phyloP scores from a whole-genome alignment of 805 yeast species.

The Candida dajiaensis region DNA sequence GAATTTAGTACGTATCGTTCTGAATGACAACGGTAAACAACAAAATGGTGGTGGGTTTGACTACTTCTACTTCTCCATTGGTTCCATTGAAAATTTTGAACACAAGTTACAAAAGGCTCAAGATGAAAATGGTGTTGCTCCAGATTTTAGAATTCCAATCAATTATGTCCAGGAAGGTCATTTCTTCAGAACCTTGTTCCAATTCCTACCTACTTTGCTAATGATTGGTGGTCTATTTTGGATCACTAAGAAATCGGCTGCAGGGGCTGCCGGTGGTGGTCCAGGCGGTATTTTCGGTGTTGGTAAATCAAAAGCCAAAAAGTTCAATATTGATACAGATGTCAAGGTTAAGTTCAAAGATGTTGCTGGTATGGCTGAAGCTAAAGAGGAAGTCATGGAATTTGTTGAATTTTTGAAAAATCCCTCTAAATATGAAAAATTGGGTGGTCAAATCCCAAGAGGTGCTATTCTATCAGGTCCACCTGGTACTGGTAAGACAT shows the following conservation, averaged over 20 bases:
- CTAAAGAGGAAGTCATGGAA: slow-evolving; percentile 93
- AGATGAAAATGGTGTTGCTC: slow-evolving; percentile 60
- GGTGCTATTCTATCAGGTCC: slow-evolving; percentile 95
- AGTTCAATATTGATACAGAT: slow-evolving; percentile 77
- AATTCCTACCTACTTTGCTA: slow-evolving; percentile 75
- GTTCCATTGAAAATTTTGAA: slow-evolving; percentile 81
- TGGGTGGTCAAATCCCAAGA: slow-evolving; percentile 93
- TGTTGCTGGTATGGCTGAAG: slow-evolving; percentile 94
- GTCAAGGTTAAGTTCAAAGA: slow-evolving; percentile 79
- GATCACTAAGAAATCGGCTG: slow-evolving; percentile 36
- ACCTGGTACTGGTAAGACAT: slow-evolving; percentile 95
- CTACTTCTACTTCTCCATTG: slow-evolving; percentile 70
- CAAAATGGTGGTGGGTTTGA: slow-evolving; percentile 35
- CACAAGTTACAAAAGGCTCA: slow-evolving; percentile 73
- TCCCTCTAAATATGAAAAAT: slow-evolving; percentile 75
- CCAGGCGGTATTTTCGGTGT: slow-evolving; percentile 67
- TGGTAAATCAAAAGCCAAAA: slow-evolving; percentile 74
- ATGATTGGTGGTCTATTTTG: slow-evolving; percentile 66
- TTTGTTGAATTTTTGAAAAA: slow-evolving; percentile 84
- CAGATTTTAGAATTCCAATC: slow-evolving; percentile 71
- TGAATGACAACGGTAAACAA: slow-evolving; percentile 56
- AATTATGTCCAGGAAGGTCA: slow-evolving; percentile 65
- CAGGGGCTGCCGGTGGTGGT: slow-evolving; percentile 47
- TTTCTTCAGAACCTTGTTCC: slow-evolving; percentile 54
- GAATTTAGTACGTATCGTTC: slow-evolving; percentile 62